Evolutionary conservation across 169 alveolate species (phyloP).

Genomic region (Plasmodium vivax): DNA sequence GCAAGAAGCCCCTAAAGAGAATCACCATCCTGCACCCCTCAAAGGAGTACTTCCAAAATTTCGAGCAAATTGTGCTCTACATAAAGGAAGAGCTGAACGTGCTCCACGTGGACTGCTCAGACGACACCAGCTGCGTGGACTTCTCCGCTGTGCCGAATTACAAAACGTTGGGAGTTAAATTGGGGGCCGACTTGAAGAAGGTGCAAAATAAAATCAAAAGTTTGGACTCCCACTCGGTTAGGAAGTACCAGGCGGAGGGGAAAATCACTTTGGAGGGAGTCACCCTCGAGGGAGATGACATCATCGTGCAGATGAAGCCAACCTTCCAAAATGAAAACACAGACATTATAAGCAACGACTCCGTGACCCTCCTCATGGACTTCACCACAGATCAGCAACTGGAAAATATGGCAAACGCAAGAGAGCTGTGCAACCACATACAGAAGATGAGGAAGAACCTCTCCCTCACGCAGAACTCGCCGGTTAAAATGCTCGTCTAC

Average conservation of each 20-base stretch:
- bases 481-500: conserved; percentile 20
- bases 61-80: conserved; percentile 79
- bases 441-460: conserved; percentile 85
- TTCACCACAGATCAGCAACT: conserved; percentile 83
- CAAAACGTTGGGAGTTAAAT: conserved; percentile 89
- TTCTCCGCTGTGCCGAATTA: conserved; percentile 89
- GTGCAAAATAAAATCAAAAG: conserved; percentile 81
- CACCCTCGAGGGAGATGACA: conserved; percentile 85
- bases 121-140: conserved; percentile 85
- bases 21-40: conserved; percentile 84
- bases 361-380: conserved; percentile 82
- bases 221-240: conserved; percentile 76
- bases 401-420: conserved; percentile 79
- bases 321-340: conserved; percentile 75
- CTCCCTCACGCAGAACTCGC: conserved; percentile 45
- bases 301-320: conserved; percentile 79
- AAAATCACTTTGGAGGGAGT: conserved; percentile 81
- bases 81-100: conserved; percentile 92
- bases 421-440: conserved; percentile 86
- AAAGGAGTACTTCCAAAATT: conserved; percentile 77
- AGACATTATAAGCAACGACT: conserved; percentile 80
- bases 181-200: conserved; percentile 87
- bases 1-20: conserved; percentile 92
- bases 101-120: conserved; percentile 80
- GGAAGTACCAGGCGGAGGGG: conserved; percentile 51